Conservation (phyloP, 305 asterid species). For the Fraxinus dipetala region DNA sequence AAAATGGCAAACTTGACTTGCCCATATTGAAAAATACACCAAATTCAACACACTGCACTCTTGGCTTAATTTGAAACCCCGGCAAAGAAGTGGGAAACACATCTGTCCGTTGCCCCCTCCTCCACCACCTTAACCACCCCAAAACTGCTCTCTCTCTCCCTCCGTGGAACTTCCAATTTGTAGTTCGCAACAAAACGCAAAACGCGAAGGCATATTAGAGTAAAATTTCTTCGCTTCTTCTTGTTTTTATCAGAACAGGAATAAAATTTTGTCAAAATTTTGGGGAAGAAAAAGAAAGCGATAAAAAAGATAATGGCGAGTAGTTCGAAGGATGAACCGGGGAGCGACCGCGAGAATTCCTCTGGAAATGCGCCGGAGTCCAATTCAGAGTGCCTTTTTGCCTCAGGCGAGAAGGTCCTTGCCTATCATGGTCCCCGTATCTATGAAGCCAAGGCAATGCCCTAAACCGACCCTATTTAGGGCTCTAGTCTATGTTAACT, state of each 20-base stretch:
- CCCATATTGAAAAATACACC: too few species aligned
- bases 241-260: neutral
- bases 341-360: conserved; percentile 62
- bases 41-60: neutral
- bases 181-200: neutral
- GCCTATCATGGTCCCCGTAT: conserved; percentile 83
- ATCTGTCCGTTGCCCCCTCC: neutral
- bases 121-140: neutral
- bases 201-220: neutral
- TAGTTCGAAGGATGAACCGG: conserved; percentile 60
- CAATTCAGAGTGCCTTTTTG: conserved; percentile 45
- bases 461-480: conserved; percentile 20
- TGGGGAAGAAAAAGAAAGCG: neutral
- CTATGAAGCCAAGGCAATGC: conserved; percentile 78
- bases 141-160: neutral
- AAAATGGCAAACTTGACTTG: too few species aligned
- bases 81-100: conserved; percentile 31
- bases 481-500: conserved; percentile 19
- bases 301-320: conserved; percentile 37
- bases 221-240: neutral
- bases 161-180: neutral
- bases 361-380: conserved; percentile 59
- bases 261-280: neutral
- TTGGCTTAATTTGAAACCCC: conserved; percentile 31
- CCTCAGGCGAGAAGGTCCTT: conserved; percentile 80